These are phyloP conservation scores for Cicer arietinum DNA, from an alignment of 306 rosid genomes.

Conservation along the genomic window DNA sequence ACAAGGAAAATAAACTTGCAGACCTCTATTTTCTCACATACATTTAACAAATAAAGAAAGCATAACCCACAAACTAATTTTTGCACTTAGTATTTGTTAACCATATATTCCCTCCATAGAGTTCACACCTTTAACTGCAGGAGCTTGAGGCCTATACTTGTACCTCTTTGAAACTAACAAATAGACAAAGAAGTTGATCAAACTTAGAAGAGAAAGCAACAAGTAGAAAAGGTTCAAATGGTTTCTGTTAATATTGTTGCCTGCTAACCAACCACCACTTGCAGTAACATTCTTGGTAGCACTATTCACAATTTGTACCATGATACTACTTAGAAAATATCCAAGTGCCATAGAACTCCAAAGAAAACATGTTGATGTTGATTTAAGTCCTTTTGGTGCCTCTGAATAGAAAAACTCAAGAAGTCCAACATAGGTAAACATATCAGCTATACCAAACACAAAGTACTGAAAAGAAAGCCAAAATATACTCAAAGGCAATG, in stretches of 20 bases:
- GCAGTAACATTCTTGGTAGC: constrained; percentile 59
- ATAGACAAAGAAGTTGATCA: constrained; percentile 68
- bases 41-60: constrained; percentile 7
- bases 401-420: constrained; percentile 91
- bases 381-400: constrained; percentile 73
- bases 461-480: constrained; percentile 93
- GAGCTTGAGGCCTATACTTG: constrained; percentile 60
- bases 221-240: constrained; percentile 76
- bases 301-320: constrained; percentile 68
- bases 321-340: constrained; percentile 69
- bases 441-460: constrained; percentile 86
- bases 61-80: background rate
- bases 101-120: constrained; percentile 24
- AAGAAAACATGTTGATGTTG: constrained; percentile 81
- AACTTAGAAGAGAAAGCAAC: constrained; percentile 73
- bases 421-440: constrained; percentile 87
- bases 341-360: constrained; percentile 93
- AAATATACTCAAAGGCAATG: constrained; percentile 74
- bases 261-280: constrained; percentile 83
- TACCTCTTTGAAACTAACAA: constrained; percentile 70
- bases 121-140: constrained; percentile 27
- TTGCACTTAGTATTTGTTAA: constrained; percentile 18
- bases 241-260: constrained; percentile 83
- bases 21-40: background rate
- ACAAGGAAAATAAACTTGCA: constrained; percentile 27